phyloP scores from a whole-genome alignment of 2,329 filamentous ascomycete genomes.

The Stagonosporopsis chrysanthemi region DNA sequence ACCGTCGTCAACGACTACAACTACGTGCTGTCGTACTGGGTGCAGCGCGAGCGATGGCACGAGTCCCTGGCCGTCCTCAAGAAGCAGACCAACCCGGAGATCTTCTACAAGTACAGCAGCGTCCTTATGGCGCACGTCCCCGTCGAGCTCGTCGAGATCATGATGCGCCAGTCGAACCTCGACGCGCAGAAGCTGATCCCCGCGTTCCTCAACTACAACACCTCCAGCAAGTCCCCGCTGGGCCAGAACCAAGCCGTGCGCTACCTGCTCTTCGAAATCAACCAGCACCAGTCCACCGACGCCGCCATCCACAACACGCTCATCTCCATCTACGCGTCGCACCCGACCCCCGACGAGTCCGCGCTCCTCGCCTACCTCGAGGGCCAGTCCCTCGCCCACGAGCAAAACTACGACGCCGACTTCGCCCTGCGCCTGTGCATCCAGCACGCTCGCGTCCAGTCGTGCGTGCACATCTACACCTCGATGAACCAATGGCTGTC shows the following conservation, averaged over 20 bases:
- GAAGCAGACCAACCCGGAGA: constrained; percentile 88
- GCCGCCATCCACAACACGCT: constrained; percentile 96
- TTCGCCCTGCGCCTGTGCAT: constrained; percentile 96
- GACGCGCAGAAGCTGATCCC: constrained; percentile 90
- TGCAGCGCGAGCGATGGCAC: constrained; percentile 90
- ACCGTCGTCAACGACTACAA: constrained; percentile 89
- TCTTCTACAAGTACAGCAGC: constrained; percentile 96
- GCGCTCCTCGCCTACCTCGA: constrained; percentile 88
- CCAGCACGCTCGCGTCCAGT: constrained; percentile 89
- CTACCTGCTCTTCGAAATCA: constrained; percentile 92
- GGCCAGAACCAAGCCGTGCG: constrained; percentile 84
- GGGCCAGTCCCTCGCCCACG: constrained; percentile 75
- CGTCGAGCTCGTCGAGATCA: constrained; percentile 87
- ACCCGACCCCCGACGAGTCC: constrained; percentile 82
- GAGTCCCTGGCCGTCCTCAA: constrained; percentile 89
- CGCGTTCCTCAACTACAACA: constrained; percentile 92
- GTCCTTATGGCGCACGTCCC: constrained; percentile 93
- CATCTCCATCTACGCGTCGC: constrained; percentile 92
- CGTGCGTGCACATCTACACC: constrained; percentile 96
- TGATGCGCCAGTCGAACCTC: constrained; percentile 89
- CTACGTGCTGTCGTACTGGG: constrained; percentile 96
- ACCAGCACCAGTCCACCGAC: constrained; percentile 79
- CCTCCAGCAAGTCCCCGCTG: constrained; percentile 73
- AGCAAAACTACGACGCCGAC: constrained; percentile 90
- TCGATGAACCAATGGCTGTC: constrained; percentile 94